Base-by-base conservation (phyloP, 75 land plant genomes). In the Pseudotsuga menziesii region DNA sequence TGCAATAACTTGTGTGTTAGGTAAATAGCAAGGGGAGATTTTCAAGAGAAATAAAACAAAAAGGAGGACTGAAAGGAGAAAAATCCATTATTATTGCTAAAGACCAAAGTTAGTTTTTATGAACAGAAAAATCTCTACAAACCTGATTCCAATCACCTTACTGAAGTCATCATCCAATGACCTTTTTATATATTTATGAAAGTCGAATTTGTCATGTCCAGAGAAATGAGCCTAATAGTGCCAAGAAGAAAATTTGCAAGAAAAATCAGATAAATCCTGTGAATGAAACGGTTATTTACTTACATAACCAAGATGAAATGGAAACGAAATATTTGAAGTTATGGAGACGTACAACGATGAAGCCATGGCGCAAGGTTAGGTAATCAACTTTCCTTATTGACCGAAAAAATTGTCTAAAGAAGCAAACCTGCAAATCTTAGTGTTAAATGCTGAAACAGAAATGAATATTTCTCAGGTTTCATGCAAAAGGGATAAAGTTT, bases 361-460 rank as follows among this genome's bases (percentile, higher is more conserved):
- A 93, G 22, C 95, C 92, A 82, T 86, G 85, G 32, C 95, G 87
- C n/a, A 93, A 85, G 71, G 88, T 86, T 12, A 85, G 36, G 73
- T 93, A 93, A 73, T 93, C 95, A 32, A 80, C 84, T 81, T 75
- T 84, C 32, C 72, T 81, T 0, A 93, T 88, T 4, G 92, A 86
- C 16, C 11, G 54, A 61, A 23, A 23, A 61, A 15, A 59, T 66
- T 88, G 91, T 26, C 91, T 78, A 61, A 90, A 64, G 77, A 90
- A 93, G 64, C 86, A 82, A n/a, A 71, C 85, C 92, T 93, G 86
- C 75, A 76, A 87, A 89, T 7, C 56, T 23, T 6, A 39, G 58
- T 0, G 71, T 56, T 63, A 26, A 12, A 8, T n/a, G 22, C 22
- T n/a, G 17, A 61, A 17, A 17, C 14, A 58, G 15, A 26, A n/a